Conservation (phyloP, 805 yeast genomes). For the Yarrowia phangngaensis region DNA sequence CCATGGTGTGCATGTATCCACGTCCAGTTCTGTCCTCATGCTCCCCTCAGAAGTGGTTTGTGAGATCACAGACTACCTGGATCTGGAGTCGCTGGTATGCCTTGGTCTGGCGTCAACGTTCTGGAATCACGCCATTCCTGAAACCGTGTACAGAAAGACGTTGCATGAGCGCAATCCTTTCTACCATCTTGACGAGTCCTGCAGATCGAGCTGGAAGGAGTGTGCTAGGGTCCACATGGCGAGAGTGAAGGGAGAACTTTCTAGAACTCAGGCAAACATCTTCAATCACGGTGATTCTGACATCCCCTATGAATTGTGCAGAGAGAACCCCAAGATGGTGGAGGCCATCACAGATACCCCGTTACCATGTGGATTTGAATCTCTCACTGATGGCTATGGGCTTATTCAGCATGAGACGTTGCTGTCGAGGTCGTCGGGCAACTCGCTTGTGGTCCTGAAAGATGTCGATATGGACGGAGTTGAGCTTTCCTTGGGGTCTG, state of each 20-base stretch:
- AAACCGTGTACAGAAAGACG: background rate
- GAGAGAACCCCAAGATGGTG: background rate
- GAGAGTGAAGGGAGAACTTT: too few relatives aligned
- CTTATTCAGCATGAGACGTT: background rate
- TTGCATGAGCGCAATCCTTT: slow-evolving; percentile 7
- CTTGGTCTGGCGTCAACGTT: background rate
- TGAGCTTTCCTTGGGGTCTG: background rate
- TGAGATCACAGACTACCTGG: slow-evolving; percentile 13
- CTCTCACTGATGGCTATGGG: background rate
- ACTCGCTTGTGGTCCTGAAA: slow-evolving; percentile 10
- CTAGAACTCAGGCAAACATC: background rate
- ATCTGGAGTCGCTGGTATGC: slow-evolving; percentile 3
- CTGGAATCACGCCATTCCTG: slow-evolving; percentile 7
- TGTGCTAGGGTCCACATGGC: slow-evolving; percentile 9
- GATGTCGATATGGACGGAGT: slow-evolving; percentile 16
- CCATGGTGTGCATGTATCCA: background rate
- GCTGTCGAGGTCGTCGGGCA: background rate
- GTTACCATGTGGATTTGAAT: background rate
- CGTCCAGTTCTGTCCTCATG: background rate
- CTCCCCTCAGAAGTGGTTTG: slow-evolving; percentile 18
- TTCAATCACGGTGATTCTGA: background rate
- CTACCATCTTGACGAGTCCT: slow-evolving; percentile 12
- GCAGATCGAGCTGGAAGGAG: slow-evolving; percentile 8
- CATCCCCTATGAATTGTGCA: slow-evolving; percentile 7
- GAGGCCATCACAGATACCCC: background rate